Evolutionary conservation across 2,329 filamentous ascomycete genomes (phyloP).

Genomic region (Alternaria sp.): DNA sequence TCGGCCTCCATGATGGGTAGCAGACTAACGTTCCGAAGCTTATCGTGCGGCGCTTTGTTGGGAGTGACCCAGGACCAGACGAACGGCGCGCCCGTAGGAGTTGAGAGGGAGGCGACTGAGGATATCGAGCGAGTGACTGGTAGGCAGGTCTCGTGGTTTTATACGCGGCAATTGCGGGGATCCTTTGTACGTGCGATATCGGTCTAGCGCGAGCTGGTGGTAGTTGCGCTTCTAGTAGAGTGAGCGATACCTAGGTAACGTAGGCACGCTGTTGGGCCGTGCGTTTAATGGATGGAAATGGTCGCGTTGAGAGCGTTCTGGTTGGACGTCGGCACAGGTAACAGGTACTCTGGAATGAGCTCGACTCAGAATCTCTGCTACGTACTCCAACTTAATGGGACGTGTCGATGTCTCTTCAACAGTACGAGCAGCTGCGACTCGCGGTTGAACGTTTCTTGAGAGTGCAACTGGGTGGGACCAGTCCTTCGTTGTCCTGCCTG

Average conservation of each 20-base stretch:
- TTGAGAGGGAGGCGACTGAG: neutral
- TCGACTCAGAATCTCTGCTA: slow-evolving; percentile 4
- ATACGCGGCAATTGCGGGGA: slow-evolving; percentile 2
- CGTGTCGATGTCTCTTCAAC: slow-evolving; percentile 5
- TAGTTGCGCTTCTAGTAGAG: slow-evolving; percentile 8
- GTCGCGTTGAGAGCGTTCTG: neutral
- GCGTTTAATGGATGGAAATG: neutral
- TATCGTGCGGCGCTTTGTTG: neutral
- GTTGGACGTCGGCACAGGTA: neutral
- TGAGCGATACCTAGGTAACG: slow-evolving; percentile 8
- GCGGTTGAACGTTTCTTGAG: neutral
- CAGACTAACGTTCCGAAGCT: neutral
- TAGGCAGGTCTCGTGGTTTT: neutral
- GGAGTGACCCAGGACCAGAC: neutral
- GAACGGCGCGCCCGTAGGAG: neutral
- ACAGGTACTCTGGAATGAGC: neutral
- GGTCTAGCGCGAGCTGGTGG: slow-evolving; percentile 4
- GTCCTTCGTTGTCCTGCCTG: neutral
- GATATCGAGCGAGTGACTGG: neutral
- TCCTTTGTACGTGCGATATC: neutral
- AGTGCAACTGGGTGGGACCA: neutral
- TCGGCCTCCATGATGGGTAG: slow-evolving; percentile 22
- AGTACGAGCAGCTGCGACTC: neutral
- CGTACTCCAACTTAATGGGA: slow-evolving; percentile 30
- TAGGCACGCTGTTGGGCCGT: slow-evolving; percentile 7